Percentiles rank a stretch among this genome's conserved stretches.
Evolutionary conservation across 2,329 filamentous ascomycete genomes (phyloP).

Genomic region (Talaromyces sp.): DNA sequence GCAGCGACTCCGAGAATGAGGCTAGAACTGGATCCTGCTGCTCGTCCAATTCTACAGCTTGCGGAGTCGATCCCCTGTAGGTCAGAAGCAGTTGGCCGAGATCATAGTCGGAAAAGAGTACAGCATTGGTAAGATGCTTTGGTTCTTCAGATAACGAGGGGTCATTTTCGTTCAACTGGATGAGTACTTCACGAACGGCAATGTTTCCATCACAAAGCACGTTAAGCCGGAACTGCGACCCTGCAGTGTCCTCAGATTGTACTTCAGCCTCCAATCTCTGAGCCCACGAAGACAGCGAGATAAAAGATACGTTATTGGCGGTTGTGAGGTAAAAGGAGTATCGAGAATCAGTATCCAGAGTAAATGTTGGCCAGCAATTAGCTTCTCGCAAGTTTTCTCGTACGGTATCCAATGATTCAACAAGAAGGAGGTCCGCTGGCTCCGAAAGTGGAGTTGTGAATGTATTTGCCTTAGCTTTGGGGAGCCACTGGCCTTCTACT

Average conservation of each 20-base stretch:
- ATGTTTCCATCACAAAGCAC: constrained; percentile 50
- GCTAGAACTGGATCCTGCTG: constrained; percentile 32
- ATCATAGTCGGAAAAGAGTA: constrained; percentile 54
- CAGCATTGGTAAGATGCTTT: constrained; percentile 42
- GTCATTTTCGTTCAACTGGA: constrained; percentile 35
- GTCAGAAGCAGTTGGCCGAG: constrained; percentile 56
- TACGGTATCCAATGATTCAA: constrained; percentile 43
- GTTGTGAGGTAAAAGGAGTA: constrained; percentile 58
- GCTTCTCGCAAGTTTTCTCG: constrained; percentile 22
- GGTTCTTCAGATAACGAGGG: constrained; percentile 18
- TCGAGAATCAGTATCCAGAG: constrained; percentile 49
- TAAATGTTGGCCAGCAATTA: constrained; percentile 51
- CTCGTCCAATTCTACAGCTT: constrained; percentile 50
- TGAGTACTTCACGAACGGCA: constrained; percentile 45
- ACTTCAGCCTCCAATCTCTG: constrained; percentile 54
- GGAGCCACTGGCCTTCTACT: constrained; percentile 60
- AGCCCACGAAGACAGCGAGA: constrained; percentile 55
- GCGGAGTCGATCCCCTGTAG: constrained; percentile 43
- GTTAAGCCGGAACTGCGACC: constrained; percentile 53
- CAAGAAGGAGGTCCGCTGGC: constrained; percentile 39
- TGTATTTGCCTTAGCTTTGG: constrained; percentile 38
- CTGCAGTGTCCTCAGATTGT: constrained; percentile 46
- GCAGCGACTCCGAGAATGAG: constrained; percentile 22
- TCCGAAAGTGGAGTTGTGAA: constrained; percentile 40
- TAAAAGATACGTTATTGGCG: constrained; percentile 47